Conservation (phyloP, 1,284 basidiomycete genomes). For the Austroboletus olivaceoglutinosus region DNA sequence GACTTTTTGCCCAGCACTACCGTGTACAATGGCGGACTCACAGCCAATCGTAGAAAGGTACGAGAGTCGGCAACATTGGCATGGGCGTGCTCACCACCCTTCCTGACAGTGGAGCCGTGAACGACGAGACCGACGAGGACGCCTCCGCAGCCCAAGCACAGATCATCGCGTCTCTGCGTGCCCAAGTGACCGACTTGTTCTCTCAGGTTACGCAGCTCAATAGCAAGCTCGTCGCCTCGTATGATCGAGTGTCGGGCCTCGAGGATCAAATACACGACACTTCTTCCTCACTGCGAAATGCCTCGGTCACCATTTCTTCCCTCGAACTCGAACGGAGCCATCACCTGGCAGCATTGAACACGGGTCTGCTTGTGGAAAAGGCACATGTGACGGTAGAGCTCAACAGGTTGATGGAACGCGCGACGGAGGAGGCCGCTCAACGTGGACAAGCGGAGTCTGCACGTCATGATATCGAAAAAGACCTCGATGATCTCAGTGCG, state of each 20-base stretch:
- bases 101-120: not conserved
- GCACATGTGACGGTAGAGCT: slow-evolving; percentile 89
- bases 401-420: slow-evolving; percentile 89
- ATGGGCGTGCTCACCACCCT: slow-evolving; percentile 7
- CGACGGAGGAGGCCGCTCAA: slow-evolving; percentile 90
- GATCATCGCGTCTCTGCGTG: slow-evolving; percentile 75
- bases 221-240: slow-evolving; percentile 87
- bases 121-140: slow-evolving; percentile 30
- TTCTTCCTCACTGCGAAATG: slow-evolving; percentile 53
- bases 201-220: slow-evolving; percentile 91
- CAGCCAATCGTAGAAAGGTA: slow-evolving; percentile 16
- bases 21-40: slow-evolving; percentile 9
- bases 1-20: not conserved
- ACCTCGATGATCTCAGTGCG: slow-evolving; percentile 92
- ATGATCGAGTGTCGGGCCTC: slow-evolving; percentile 89
- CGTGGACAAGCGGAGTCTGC: slow-evolving; percentile 89
- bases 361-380: slow-evolving; percentile 91
- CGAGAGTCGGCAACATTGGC: not conserved
- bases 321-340: slow-evolving; percentile 75
- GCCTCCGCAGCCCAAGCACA: slow-evolving; percentile 63
- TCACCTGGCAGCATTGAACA: slow-evolving; percentile 78
- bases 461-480: slow-evolving; percentile 79
- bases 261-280: slow-evolving; percentile 86
- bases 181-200: slow-evolving; percentile 82
- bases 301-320: slow-evolving; percentile 62